A percentile compares a stretch with the other conserved stretches of the same genome.
Conservation (phyloP, 768 basidiomycete genomes). For the Boletales sp. region DNA sequence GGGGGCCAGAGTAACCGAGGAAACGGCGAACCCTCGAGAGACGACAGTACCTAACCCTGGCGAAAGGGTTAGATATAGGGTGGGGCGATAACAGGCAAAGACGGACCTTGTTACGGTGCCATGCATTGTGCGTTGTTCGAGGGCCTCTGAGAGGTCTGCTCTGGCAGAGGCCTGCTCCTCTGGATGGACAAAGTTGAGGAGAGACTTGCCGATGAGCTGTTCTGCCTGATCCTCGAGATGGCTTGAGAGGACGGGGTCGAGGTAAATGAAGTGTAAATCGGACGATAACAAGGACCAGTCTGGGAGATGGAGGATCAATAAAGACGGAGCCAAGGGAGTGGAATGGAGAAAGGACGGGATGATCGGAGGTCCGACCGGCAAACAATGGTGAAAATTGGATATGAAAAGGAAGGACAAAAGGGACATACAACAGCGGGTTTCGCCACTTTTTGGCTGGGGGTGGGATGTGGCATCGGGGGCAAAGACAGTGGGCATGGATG, state of each 20-base stretch:
- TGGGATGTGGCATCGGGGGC: slow-evolving; percentile 35
- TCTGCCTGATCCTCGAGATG: slow-evolving; percentile 73
- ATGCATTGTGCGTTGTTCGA: slow-evolving; percentile 71
- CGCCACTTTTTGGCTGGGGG: slow-evolving; percentile 54
- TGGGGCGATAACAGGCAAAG: slow-evolving; percentile 1
- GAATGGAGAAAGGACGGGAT: slow-evolving; percentile 8
- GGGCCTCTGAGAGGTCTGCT: slow-evolving; percentile 68
- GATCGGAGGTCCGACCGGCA: slow-evolving; percentile 24
- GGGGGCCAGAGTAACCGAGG: slow-evolving; percentile 63
- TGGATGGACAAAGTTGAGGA: slow-evolving; percentile 79
- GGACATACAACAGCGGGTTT: slow-evolving; percentile 74
- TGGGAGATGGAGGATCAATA: slow-evolving; percentile 30
- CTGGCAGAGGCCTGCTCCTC: slow-evolving; percentile 76
- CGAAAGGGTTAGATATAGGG: slow-evolving; percentile 22
- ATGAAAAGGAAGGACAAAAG: slow-evolving; percentile 8
- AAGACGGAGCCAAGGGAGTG: slow-evolving; percentile 13
- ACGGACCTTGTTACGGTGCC: slow-evolving; percentile 77
- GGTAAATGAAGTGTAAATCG: slow-evolving; percentile 74
- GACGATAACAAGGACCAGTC: slow-evolving; percentile 83
- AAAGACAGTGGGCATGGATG: slow-evolving; percentile 25
- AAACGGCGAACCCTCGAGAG: slow-evolving; percentile 67
- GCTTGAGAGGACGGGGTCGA: slow-evolving; percentile 72
- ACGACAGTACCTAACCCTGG: slow-evolving; percentile 75
- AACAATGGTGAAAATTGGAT: slow-evolving; percentile 2
- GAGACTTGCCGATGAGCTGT: slow-evolving; percentile 63